Evolutionary conservation across 345 rosid species (phyloP).

Genomic region (Camelina sativa): DNA sequence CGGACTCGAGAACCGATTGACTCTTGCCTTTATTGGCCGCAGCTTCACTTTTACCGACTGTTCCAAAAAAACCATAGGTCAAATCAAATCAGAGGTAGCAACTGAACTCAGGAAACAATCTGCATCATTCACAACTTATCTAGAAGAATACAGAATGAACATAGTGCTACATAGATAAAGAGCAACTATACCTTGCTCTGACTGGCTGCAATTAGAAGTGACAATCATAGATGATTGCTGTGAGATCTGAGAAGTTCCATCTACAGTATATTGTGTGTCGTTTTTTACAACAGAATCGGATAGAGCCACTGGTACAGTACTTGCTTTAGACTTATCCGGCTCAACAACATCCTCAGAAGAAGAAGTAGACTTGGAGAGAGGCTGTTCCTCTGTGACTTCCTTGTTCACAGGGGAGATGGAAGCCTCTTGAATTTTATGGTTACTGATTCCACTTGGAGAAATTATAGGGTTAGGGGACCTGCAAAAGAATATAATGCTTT

Average conservation of each 20-base stretch:
- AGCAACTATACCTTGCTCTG: conserved; percentile 48
- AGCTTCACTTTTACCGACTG: conserved; percentile 34
- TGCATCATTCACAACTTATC: conserved; percentile 10
- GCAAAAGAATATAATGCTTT: conserved; percentile 19
- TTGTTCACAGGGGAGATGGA: conserved; percentile 39
- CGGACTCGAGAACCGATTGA: conserved; percentile 41
- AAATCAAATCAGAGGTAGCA: conserved; percentile 4
- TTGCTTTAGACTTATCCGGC: conserved; percentile 44
- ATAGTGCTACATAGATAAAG: conserved; percentile 4
- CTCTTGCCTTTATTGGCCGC: conserved; percentile 43
- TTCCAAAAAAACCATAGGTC: conserved; percentile 8
- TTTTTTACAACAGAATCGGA: conserved; percentile 42
- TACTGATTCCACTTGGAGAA: conserved; percentile 48
- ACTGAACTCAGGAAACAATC: conserved; percentile 6
- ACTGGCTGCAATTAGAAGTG: conserved; percentile 35
- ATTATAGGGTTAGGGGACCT: conserved; percentile 51
- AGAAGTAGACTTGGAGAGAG: conserved; percentile 31
- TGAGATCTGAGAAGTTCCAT: conserved; percentile 34
- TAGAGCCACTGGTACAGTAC: conserved; percentile 47
- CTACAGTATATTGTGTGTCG: conserved; percentile 33
- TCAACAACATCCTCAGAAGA: conserved; percentile 45
- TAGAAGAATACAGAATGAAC: conserved; percentile 19
- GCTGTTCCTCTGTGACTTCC: conserved; percentile 30
- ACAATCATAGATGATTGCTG: conserved; percentile 40
- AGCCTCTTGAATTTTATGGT: conserved; percentile 32